Conservation (phyloP, 106 monocot species). For the Dendrobium chrysotoxum region DNA sequence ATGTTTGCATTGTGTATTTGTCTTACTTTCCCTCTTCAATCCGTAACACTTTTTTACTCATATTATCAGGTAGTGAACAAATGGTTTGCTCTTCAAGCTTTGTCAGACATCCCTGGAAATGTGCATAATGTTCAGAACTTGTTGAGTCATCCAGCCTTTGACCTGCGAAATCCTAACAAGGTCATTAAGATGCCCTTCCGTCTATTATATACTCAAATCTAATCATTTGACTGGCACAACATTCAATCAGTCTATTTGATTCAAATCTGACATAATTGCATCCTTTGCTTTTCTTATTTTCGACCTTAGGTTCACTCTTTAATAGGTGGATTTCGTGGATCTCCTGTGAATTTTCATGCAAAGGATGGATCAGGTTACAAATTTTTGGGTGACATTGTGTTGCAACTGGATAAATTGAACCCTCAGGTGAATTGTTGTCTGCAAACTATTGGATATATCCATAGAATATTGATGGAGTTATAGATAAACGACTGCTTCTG, state of each 20-base stretch:
- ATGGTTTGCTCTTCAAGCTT: slow-evolving; percentile 97
- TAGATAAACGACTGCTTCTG: background rate
- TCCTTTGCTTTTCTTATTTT: background rate
- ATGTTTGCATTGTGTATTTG: too few species aligned
- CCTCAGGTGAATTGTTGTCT: slow-evolving; percentile 58
- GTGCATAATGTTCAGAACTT: slow-evolving; percentile 81
- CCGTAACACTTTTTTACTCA: background rate
- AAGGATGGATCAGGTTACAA: slow-evolving; percentile 98
- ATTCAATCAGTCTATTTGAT: background rate
- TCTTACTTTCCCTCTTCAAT: too few species aligned
- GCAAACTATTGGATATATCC: background rate
- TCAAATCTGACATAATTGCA: background rate
- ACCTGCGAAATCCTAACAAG: slow-evolving; percentile 96
- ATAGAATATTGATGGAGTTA: background rate
- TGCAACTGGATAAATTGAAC: slow-evolving; percentile 89
- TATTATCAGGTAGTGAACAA: slow-evolving; percentile 75
- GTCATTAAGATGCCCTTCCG: slow-evolving; percentile 12
- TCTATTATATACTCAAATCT: background rate
- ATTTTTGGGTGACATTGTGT: slow-evolving; percentile 87
- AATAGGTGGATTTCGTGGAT: slow-evolving; percentile 90
- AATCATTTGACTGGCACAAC: background rate
- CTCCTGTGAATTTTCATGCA: slow-evolving; percentile 91
- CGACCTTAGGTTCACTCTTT: slow-evolving; percentile 75
- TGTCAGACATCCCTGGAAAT: slow-evolving; percentile 88
- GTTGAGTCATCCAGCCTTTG: slow-evolving; percentile 89